Conservation (phyloP, 805 yeast species). For the Saccharomyces paradoxus region DNA sequence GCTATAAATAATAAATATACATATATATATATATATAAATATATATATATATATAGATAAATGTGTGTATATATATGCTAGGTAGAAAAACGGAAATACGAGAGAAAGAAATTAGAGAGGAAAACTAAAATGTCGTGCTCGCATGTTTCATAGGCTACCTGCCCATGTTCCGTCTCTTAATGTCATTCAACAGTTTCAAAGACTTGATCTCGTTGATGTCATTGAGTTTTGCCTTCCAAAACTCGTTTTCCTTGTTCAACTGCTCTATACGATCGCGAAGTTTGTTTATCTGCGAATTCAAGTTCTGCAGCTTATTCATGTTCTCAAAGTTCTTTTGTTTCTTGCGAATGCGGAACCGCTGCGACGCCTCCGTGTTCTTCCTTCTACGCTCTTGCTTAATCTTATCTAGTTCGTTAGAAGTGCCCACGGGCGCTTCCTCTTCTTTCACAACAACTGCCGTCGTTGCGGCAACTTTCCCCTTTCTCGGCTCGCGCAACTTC, state of each 20-base stretch:
- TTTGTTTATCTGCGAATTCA: conserved; percentile 15
- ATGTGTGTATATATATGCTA: neutral
- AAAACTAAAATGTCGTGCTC: neutral
- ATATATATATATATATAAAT: too few species aligned
- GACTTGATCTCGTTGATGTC: conserved; percentile 24
- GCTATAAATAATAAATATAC: neutral
- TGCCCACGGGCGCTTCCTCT: neutral
- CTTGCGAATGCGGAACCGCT: conserved; percentile 67
- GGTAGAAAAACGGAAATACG: neutral
- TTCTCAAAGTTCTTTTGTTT: conserved; percentile 22
- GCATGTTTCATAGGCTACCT: neutral
- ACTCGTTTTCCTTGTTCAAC: conserved; percentile 23
- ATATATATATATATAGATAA: too few species aligned
- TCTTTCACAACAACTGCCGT: neutral
- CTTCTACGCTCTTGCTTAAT: conserved; percentile 48
- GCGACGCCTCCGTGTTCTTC: conserved; percentile 89
- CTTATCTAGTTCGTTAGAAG: neutral
- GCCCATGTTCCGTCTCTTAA: conserved; percentile 9
- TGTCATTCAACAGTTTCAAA: conserved; percentile 19
- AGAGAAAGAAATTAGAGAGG: too few species aligned
- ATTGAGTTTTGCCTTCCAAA: conserved; percentile 24
- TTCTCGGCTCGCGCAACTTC: neutral
- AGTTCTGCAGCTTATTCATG: conserved; percentile 11
- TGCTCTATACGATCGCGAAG: conserved; percentile 18
- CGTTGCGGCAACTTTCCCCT: neutral